phyloP scores from a whole-genome alignment of 495 filamentous ascomycete genomes.

The Monascus purpureus region DNA sequence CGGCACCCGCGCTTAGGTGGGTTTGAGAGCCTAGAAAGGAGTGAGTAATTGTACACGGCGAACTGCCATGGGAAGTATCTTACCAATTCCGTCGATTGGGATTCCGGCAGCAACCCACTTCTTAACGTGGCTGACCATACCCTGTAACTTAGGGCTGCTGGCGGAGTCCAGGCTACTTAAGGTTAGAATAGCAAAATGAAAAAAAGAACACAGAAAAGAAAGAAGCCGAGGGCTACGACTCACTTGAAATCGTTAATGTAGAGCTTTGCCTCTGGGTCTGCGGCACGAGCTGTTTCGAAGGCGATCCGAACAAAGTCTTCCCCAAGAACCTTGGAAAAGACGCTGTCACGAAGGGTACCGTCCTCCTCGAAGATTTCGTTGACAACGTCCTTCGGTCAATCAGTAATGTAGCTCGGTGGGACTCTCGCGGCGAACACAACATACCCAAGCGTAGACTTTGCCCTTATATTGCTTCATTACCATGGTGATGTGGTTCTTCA shows the following conservation, averaged over 20 bases:
- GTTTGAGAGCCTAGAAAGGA: background rate
- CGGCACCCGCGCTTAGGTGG: constrained; percentile 8
- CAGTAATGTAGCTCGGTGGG: background rate
- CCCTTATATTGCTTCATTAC: constrained; percentile 31
- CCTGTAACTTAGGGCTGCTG: constrained; percentile 40
- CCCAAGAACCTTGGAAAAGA: constrained; percentile 44
- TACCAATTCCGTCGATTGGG: constrained; percentile 60
- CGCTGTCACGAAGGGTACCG: constrained; percentile 40
- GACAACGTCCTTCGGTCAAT: constrained; percentile 43
- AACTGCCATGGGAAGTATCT: constrained; percentile 1
- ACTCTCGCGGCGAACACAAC: background rate
- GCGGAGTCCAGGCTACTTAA: constrained; percentile 20
- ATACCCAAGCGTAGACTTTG: constrained; percentile 35
- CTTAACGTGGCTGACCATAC: constrained; percentile 50
- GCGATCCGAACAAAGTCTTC: constrained; percentile 44
- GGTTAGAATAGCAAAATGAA: background rate
- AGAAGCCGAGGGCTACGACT: no score
- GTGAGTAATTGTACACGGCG: background rate
- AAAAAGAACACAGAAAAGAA: background rate
- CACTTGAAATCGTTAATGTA: constrained; percentile 48
- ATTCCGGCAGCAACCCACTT: constrained; percentile 50
- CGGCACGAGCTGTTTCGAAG: constrained; percentile 38
- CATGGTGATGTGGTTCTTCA: constrained; percentile 35
- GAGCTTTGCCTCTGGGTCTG: constrained; percentile 45
- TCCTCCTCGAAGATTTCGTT: constrained; percentile 61